These are phyloP conservation scores for Exophiala alcalophila DNA, from an alignment of 2,329 filamentous ascomycete species.

Conservation along the genomic window DNA sequence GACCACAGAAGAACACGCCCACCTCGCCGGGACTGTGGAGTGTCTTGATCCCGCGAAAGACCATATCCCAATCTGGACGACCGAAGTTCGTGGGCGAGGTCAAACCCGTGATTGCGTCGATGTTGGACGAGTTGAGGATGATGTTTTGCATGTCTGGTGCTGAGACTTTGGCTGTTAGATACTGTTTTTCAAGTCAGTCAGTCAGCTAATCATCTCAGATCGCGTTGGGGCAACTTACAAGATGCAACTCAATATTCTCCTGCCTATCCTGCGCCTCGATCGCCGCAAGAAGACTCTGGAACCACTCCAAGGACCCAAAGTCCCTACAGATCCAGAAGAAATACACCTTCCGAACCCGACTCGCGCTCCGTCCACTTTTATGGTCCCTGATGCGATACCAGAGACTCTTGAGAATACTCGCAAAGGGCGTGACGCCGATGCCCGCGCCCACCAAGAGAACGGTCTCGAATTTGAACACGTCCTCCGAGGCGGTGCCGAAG, in stretches of 20 bases:
- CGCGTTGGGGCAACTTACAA: slow-evolving; percentile 40
- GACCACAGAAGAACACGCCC: slow-evolving; percentile 82
- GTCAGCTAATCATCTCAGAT: not conserved
- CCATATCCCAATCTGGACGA: slow-evolving; percentile 85
- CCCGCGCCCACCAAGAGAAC: slow-evolving; percentile 51
- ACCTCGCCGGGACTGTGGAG: slow-evolving; percentile 70
- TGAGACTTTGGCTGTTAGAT: slow-evolving; percentile 83
- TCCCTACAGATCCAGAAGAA: slow-evolving; percentile 92
- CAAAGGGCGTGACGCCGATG: slow-evolving; percentile 53
- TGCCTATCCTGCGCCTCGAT: slow-evolving; percentile 84
- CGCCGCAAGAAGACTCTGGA: slow-evolving; percentile 75
- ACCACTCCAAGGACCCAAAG: slow-evolving; percentile 87
- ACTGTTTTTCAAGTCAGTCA: slow-evolving; percentile 45
- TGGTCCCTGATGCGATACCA: slow-evolving; percentile 73
- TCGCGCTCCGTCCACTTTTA: slow-evolving; percentile 66
- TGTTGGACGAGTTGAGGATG: slow-evolving; percentile 79
- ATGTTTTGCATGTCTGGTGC: slow-evolving; percentile 83
- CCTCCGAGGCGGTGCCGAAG: slow-evolving; percentile 81
- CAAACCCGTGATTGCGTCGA: slow-evolving; percentile 79
- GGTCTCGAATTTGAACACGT: slow-evolving; percentile 66
- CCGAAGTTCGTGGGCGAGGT: slow-evolving; percentile 82
- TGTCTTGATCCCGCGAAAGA: slow-evolving; percentile 79
- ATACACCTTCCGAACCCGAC: slow-evolving; percentile 78
- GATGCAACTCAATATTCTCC: slow-evolving; percentile 83
- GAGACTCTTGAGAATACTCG: slow-evolving; percentile 68